Evolutionary conservation across 2,329 filamentous ascomycete species (phyloP), one percentile per base, ranked within the genome.

Genomic region (Penicillium sp.): DNA sequence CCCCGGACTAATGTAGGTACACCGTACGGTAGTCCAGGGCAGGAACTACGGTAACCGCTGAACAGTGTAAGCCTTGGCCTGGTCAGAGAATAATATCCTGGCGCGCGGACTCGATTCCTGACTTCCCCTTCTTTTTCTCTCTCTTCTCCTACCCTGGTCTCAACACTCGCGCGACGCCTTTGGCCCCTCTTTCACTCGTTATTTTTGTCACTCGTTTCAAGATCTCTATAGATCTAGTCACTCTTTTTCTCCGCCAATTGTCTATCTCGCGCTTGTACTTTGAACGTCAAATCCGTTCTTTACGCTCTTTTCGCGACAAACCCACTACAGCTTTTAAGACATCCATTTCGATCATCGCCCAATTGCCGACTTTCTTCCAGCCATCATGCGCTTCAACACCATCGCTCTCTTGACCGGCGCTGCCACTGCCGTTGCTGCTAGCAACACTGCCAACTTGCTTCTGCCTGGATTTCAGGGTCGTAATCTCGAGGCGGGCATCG

Each of bases 391-490:
- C 52, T 58, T 57, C 51, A 45, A 55, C 48, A 49, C 59, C 47
- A 29, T 62, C 42, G 58, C 58, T 47, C 47, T 65, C 42, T 46
- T 65, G 52, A 55, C 61, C 36, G 52, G 56, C 49, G 54, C 55
- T 39, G 54, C 55, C 37, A 56, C 60, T 35, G 50, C 62, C 27
- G 61, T 49, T 34, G 47, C 55, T 35, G 58, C 58, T 4, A 47
- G 50, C 35, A 54, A 51, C 45, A 54, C 56, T 13, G 57, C 55
- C 25, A 54, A 35, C 39, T 54, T 61, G 7, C 52, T 61, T 27
- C 43, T 60, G 37, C 57, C 58, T 48, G 54, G 57, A 5, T 60
- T 59, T 39, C 35, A 56, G 47, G 55, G 55, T 25, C 46, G 47
- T 35, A 49, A 57, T 9, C 52, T 60, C 25, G 43, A 58, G 41